Base-by-base conservation (phyloP, 2,329 filamentous ascomycete genomes). In the Penicillium sp. region DNA sequence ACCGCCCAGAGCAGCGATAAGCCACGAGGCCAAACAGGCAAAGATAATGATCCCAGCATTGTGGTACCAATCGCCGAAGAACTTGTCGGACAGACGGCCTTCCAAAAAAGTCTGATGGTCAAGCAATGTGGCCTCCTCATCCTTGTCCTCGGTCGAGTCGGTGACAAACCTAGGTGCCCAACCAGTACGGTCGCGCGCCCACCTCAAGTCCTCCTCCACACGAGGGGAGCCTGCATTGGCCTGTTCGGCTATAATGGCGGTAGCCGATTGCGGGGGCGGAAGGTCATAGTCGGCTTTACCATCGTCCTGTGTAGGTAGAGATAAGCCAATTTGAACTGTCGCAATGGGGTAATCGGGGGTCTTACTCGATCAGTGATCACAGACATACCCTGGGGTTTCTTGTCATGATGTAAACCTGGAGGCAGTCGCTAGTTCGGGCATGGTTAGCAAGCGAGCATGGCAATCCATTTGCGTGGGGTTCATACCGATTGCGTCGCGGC, bases 31-130 rank as follows among this genome's bases (percentile, higher is more conserved):
- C 42, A 98, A 75, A 65, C 89, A 96, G 42, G 91, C 89, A 64
- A 98, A 96, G 56, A 91, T 77, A 64, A 98, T 96, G 51, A 98
- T 74, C n/a, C 77, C 93, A 2, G 90, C 84, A 68, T 98, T 98
- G 69, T 98, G 90, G 69, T 97, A 98, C 93, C 93, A 98, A 67
- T 97, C 89, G 7, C 93, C 93, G 66, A 87, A 98, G 68, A 94
- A 88, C 64, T 87, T 87, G 65, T 97, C 90, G 34, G 91, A 82
- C 28, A 98, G 71, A 67, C 84, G 85, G 50, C 82, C 79, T 65
- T 98, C 94, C 20, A 97, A 69, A 74, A 85, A 87, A 1, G 89
- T 95, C 61, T 89, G 81, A 66, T 96, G 90, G 63, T 98, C 90
- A 31, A 93, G 77, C 61, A 95, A 67, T 50, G 81, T 89, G 37